Conservation (phyloP, 1,284 basidiomycete species). For the Papiliotrema laurentii region DNA sequence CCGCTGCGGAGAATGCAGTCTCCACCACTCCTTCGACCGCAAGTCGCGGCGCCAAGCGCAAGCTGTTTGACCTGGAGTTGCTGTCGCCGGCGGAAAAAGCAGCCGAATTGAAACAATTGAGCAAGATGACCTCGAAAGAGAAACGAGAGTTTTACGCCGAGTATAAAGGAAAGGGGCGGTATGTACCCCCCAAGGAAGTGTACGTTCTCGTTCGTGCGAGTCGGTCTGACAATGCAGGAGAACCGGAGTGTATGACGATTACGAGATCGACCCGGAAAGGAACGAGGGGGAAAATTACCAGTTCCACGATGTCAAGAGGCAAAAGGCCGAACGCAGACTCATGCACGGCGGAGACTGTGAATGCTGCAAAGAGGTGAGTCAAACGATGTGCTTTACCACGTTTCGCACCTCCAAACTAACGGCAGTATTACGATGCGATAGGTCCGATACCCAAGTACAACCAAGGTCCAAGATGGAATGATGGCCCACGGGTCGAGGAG, state of each 20-base stretch:
- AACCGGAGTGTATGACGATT: constrained; percentile 60
- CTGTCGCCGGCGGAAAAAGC: constrained; percentile 31
- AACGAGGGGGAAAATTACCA: constrained; percentile 65
- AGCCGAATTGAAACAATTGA: constrained; percentile 19
- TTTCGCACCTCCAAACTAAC: neutral
- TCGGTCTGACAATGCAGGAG: constrained; percentile 15
- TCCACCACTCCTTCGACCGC: too few relatives aligned
- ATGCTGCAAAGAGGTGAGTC: constrained; percentile 70
- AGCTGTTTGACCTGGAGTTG: constrained; percentile 21
- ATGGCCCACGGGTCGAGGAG: constrained; percentile 19
- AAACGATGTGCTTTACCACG: neutral
- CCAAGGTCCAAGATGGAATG: constrained; percentile 63
- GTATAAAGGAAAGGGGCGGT: constrained; percentile 41
- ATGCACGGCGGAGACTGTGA: constrained; percentile 78
- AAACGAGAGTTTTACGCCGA: constrained; percentile 33
- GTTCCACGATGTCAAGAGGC: constrained; percentile 72
- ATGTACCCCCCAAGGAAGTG: constrained; percentile 33
- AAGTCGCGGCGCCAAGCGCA: constrained; percentile 9
- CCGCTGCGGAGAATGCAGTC: too few relatives aligned
- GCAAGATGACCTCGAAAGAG: constrained; percentile 23
- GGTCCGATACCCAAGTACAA: constrained; percentile 64
- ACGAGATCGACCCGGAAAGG: constrained; percentile 60
- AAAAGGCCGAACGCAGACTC: constrained; percentile 59
- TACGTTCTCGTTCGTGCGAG: constrained; percentile 10
- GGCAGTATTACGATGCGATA: constrained; percentile 72